Base-by-base conservation (phyloP, 495 filamentous ascomycete species). In the Daldinia childiae region DNA sequence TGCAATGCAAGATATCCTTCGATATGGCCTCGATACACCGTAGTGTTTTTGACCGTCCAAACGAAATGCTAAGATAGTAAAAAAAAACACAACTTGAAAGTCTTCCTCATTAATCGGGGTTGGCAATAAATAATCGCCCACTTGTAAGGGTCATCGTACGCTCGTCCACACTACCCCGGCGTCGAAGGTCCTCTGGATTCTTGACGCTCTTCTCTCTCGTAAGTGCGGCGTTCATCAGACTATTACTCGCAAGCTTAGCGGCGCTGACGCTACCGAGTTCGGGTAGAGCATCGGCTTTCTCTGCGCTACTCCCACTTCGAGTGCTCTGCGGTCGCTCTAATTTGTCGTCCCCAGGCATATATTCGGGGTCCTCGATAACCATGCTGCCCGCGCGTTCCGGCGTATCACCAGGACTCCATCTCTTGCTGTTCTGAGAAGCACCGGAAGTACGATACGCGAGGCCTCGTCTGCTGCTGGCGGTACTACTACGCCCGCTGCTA, bases 101-200 rank as follows among this genome's bases (percentile, higher is more conserved):
- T 38, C 15, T 19, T 6, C n/a, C 34, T 32, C 29, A n/a, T 68
- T 87, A 83, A 78, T 99, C 95, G 24, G 95, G 95, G 79, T 99
- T 99, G 19, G 96, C 96, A 74, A 99, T 94, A 72, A 93, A 98
- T 62, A 99, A 81, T 60, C 94, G 87, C 19, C 90, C 92, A 3
- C 86, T 77, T 19, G 90, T 92, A 45, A 90, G 88, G 34, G 92
- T 93, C 89, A 97, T 93, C 24, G 92, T 92, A 75, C 92, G 87
- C 79, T 98, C 95, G 78, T 99, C 96, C 57, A 99, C 93, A 78
- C 95, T 98, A 9, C 95, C 95, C 71, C 93, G 86, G 63, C 95
- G 88, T 75, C 87, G 85, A 38, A 97, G 81, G 38, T 97, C 93
- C 11, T 94, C 93, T 1, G 87, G 83, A 62, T 85, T 91, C 78